Evolutionary conservation across 352 stramenopile species (phyloP), one percentile per base, ranked within the genome.

Genomic region (Pythium phragmiticola): DNA sequence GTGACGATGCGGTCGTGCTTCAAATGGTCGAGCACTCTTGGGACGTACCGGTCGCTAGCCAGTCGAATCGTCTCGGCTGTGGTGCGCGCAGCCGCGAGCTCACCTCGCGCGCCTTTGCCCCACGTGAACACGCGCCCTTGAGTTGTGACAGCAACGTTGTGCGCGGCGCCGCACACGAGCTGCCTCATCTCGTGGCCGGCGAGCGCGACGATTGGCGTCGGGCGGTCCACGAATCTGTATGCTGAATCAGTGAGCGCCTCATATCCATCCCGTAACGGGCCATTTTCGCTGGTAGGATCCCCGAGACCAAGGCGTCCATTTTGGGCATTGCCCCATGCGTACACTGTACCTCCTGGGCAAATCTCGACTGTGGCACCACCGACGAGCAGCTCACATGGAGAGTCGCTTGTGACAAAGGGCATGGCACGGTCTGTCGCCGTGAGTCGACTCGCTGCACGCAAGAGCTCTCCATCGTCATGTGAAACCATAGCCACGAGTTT

Each of bases 231-330:
- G 45, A 78, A 90, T 12, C 74, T 77, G 59, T 92, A 92, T 21
- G 72, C 62, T 4, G 73, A 74, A 45, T 90, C 81, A 1, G 83
- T 92, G n/a, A 88, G 66, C 46, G 81, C 79, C 37, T 92, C 83
- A 48, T 90, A 90, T 1, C 83, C 83, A 34, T 92, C 79, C 2
- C 73, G 67, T 33, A 88, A 82, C 17, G 63, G 58, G 0, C 52
- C 16, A 12, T 50, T 7, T 5, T 59, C 47, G 16, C 36, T 51
- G 4, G 60, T 21, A 7, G 65, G 59, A 53, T 75, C 39, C n/a
- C 80, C 80, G 11, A 90, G 37, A 0, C 83, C 83, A 0, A 92
- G 60, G 0, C 83, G 74, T 3, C 83, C 83, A 23, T 85, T 84
- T 21, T 88, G 67, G 19, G 70, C 79, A 47, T 80, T 74, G 1